phyloP scores from a whole-genome alignment of 129 eudicot species.

The Apium graveolens region DNA sequence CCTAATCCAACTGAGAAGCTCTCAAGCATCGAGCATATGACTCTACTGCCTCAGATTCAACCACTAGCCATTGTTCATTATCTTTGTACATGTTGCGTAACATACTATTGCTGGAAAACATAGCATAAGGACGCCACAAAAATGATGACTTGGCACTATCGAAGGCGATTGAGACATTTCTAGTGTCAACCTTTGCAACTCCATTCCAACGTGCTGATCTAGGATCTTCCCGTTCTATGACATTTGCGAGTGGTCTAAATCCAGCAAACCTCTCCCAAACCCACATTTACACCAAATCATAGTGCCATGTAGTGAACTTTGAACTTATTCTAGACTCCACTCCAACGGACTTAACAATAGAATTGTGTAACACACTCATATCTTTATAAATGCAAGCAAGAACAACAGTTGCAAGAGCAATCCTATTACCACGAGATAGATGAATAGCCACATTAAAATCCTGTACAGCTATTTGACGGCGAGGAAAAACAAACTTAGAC shows the following conservation, averaged over 20 bases:
- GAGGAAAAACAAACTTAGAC: conserved; percentile 33
- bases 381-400: conserved; percentile 46
- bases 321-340: not conserved
- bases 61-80: conserved; percentile 7
- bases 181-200: not conserved
- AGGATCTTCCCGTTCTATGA: conserved; percentile 16
- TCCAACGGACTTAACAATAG: not conserved
- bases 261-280: conserved; percentile 33
- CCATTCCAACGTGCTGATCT: conserved; percentile 17
- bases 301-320: not conserved
- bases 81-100: conserved; percentile 24
- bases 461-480: not conserved
- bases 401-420: conserved; percentile 53
- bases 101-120: conserved; percentile 1
- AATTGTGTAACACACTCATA: conserved; percentile 23
- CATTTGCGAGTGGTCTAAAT: not conserved
- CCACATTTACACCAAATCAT: conserved; percentile 31
- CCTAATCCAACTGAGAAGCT: conserved; percentile 25
- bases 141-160: conserved; percentile 16
- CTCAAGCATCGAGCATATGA: conserved; percentile 33
- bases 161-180: not conserved
- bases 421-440: conserved; percentile 30
- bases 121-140: conserved; percentile 45
- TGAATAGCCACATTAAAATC: conserved; percentile 30
- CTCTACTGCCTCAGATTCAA: conserved; percentile 11